Conservation (phyloP, 306 rosid genomes). For the Quercus robur region DNA sequence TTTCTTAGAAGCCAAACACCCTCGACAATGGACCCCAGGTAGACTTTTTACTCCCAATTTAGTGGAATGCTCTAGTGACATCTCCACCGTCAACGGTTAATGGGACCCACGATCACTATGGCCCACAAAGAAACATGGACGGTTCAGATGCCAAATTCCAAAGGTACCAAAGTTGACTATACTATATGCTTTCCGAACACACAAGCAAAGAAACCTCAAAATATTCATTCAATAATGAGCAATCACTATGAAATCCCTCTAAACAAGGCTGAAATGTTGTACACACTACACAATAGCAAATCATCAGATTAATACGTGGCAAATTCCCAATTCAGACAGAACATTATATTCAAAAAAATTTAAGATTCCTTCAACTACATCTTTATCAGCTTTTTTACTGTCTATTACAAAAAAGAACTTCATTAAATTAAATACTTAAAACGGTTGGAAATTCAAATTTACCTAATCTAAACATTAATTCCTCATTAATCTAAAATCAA, state of each 20-base stretch:
- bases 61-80: background rate
- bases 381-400: background rate
- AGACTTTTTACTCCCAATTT: background rate
- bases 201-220: background rate
- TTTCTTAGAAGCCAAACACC: background rate
- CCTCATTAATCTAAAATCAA: background rate
- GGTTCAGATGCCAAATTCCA: background rate
- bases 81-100: background rate
- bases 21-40: background rate
- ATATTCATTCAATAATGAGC: background rate
- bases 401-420: background rate
- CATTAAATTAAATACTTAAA: background rate
- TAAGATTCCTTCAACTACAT: no score
- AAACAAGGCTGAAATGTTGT: background rate
- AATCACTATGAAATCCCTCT: background rate
- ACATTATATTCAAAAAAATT: background rate
- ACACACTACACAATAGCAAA: background rate
- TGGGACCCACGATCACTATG: background rate
- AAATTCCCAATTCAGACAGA: background rate
- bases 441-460: constrained; percentile 8
- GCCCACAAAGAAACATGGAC: background rate
- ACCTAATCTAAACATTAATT: background rate
- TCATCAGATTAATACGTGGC: background rate
- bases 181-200: background rate
- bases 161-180: constrained; percentile 2